phyloP scores from a whole-genome alignment of 495 filamentous ascomycete species.

The Trichoderma asperelloides region DNA sequence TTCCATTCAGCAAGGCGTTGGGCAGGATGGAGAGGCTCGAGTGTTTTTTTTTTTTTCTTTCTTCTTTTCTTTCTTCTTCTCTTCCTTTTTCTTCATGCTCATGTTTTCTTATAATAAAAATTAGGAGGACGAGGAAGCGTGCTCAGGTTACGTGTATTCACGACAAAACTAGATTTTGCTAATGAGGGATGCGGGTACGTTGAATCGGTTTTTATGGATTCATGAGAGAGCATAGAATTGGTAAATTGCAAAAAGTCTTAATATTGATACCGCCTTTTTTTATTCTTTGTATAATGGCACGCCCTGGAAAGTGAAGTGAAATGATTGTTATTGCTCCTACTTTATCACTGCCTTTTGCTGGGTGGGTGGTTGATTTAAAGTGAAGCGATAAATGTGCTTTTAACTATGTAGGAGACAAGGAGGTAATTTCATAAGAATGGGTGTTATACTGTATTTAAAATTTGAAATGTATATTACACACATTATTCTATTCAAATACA shows the following conservation, averaged over 20 bases:
- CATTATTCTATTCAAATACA: no score
- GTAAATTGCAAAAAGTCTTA: neutral
- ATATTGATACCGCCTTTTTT: neutral
- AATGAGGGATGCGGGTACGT: neutral
- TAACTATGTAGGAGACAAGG: no score
- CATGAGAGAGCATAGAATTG: neutral
- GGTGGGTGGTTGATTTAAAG: no score
- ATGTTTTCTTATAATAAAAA: neutral
- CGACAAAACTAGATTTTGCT: neutral
- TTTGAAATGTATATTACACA: no score
- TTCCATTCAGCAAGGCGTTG: slow-evolving; percentile 8
- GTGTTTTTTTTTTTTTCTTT: neutral
- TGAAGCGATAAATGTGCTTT: no score
- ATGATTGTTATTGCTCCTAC: no score
- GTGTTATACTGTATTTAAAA: no score
- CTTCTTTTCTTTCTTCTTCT: neutral
- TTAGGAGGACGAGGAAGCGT: neutral
- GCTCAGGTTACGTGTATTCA: neutral
- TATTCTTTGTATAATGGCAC: no score
- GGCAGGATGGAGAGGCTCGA: neutral
- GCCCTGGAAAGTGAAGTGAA: neutral
- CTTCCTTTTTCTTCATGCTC: neutral
- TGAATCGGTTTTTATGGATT: neutral
- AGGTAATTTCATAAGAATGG: no score
- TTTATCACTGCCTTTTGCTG: neutral